Base-by-base conservation (phyloP, 805 yeast species). In the Saccharomycopsis olivae region DNA sequence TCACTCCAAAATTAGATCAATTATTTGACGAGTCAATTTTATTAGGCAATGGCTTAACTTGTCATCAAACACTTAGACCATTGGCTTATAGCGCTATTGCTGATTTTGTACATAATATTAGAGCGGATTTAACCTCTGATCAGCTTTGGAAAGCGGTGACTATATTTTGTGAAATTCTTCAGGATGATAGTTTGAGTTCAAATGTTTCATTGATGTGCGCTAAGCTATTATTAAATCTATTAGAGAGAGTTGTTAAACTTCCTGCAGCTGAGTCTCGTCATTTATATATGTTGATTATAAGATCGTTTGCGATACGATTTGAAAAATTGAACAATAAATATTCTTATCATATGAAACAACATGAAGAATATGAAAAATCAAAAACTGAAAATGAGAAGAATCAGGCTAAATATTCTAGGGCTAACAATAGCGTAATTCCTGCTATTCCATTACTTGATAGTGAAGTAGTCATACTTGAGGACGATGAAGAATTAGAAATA, bases 141-240 rank as follows among this genome's bases (percentile, higher is more conserved):
- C 96, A 86, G 54, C 80, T 92, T 9, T 79, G 94, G 78, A 77
- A 80, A 43, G 84, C 96, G 0, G 89, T 94, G 3, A 72, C 69
- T 33, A 79, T 85, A 41, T 92, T 86, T 54, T 80, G 95, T 52
- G 71, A 70, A 21, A 77, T 86, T 49, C 62, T 92, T 47, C 80
- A 81, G 50, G 97, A 94, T 54, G 76, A 74, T 47, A 64, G 88
- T 0, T 61, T 92, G 47, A 92, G 94, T 1, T 68, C 84, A 44
- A 83, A 94, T 8, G 95, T 88, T 28, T 96, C 92, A 57, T 84
- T 88, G 6, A 88, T 89, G 96, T 84, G 96, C 61, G 96, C 96
- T 2, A 89, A 88, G 59, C 64, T 92, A 25, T 59, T 92, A 23
- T 60, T 92, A 46, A 92, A 92, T 57, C 64, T 92, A 51, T 92